phyloP scores from a whole-genome alignment of 1,284 basidiomycete species.

The Rhodotorula sp. region DNA sequence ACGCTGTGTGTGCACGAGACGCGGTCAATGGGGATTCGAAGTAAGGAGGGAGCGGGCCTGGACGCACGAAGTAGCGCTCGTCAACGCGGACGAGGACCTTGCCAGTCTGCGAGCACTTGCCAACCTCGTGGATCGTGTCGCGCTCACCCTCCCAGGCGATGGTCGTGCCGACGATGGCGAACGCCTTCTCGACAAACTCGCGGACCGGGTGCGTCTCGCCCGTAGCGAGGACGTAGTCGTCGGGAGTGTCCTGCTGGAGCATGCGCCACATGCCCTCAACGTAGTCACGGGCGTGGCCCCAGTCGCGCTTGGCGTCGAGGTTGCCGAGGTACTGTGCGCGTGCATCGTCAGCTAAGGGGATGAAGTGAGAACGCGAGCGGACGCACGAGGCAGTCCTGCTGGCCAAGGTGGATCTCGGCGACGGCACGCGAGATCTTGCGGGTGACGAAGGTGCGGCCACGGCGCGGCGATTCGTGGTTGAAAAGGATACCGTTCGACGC shows the following conservation, averaged over 20 bases:
- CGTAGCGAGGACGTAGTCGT: slow-evolving; percentile 88
- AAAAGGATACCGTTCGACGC: slow-evolving; percentile 63
- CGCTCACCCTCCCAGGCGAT: slow-evolving; percentile 73
- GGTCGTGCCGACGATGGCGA: slow-evolving; percentile 64
- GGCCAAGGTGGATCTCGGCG: slow-evolving; percentile 81
- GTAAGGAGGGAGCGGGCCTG: neutral
- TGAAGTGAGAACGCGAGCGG: too few species aligned
- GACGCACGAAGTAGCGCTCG: slow-evolving; percentile 71
- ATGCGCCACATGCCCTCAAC: slow-evolving; percentile 83
- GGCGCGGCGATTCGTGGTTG: slow-evolving; percentile 89
- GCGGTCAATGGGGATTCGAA: neutral
- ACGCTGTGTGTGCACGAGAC: slow-evolving; percentile 29
- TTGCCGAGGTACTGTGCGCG: slow-evolving; percentile 71
- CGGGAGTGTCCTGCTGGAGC: slow-evolving; percentile 75
- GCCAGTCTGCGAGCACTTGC: slow-evolving; percentile 65
- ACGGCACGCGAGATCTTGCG: slow-evolving; percentile 86
- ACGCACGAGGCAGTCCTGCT: slow-evolving; percentile 69
- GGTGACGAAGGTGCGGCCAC: slow-evolving; percentile 89
- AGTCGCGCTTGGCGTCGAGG: slow-evolving; percentile 84
- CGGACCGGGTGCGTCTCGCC: slow-evolving; percentile 88
- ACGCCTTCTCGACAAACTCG: slow-evolving; percentile 84
- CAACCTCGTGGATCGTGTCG: slow-evolving; percentile 65
- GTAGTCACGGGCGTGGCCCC: slow-evolving; percentile 69
- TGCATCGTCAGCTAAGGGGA: neutral
- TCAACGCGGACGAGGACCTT: slow-evolving; percentile 77